Evolutionary conservation across 805 yeast species (phyloP), one percentile per base, ranked within the genome.

Genomic region (Ogataea ramenticola): DNA sequence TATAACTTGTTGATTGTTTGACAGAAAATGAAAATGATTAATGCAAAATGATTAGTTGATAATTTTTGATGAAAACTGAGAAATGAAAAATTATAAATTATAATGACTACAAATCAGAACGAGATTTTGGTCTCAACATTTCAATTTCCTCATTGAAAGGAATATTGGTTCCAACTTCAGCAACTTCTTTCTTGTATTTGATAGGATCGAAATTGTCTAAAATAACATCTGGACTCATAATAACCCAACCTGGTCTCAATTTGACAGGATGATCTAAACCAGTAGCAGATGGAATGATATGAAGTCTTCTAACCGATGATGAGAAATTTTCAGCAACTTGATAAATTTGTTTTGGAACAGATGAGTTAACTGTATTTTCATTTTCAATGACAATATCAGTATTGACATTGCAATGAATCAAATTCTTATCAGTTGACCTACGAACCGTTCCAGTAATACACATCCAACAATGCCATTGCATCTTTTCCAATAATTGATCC

Each of bases 391-490:
- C 81, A 41, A 90, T 70, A 62, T 90, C 97, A 0, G 96, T 89
- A 56, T 90, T 95, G 34, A 90, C 79, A 57, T 90, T 90, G 65
- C 97, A 91, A 60, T 90, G 95, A 48, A 90, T 89, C 46, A 90
- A 69, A 60, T 86, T 89, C 14, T 76, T 75, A 64, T 90, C 97
- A 0, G 81, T 79, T 2, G 95, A 78, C 54, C 97, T 74, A 56
- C 96, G 72, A 8, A 90, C 91, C 0, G 97, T 90, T 2, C 97
- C 97, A 2, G 96, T 90, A 43, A 90, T 85, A 53, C 96, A 91
- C 96, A 90, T 89, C 86, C 96, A 85, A 56, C 97, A 90, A 64
- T 91, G 97, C 96, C 96, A 90, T 64, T 85, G 93, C 62, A 85
- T 80, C 46, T 81, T 78, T 47, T 78, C 80, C 44, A 86, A 71